Percentiles rank a stretch among this genome's conserved stretches.
Evolutionary conservation across 192 early-diverging fungal genomes (phyloP).

Genomic region (Chytriomyces sp.): DNA sequence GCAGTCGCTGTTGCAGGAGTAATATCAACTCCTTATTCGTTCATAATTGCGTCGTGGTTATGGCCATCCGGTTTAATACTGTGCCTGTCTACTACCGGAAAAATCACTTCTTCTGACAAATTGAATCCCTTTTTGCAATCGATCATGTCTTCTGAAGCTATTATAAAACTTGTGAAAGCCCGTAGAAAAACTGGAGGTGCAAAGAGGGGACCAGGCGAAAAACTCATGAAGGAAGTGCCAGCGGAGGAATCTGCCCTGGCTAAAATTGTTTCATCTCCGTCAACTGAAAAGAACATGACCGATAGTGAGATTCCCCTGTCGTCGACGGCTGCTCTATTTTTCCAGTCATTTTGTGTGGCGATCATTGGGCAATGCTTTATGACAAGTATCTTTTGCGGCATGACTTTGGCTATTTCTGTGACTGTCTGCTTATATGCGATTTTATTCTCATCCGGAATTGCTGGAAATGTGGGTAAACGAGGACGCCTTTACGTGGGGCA

Average conservation of each 20-base stretch:
- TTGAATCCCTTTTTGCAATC: slow-evolving; percentile 8
- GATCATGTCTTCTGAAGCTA: neutral
- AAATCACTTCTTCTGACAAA: neutral
- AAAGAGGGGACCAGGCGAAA: neutral
- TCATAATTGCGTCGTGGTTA: slow-evolving; percentile 3
- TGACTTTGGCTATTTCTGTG: neutral
- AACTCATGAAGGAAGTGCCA: neutral
- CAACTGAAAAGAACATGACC: neutral
- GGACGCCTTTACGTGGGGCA: neutral
- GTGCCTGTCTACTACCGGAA: slow-evolving; percentile 15
- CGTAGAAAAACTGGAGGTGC: neutral
- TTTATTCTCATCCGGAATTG: neutral
- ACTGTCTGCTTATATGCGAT: slow-evolving; percentile 5
- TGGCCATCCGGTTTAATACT: neutral
- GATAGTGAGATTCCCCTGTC: neutral
- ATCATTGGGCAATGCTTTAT: neutral
- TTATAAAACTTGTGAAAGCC: neutral
- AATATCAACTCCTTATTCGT: slow-evolving; percentile 9
- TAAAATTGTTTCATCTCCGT: neutral
- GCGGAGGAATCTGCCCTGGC: neutral
- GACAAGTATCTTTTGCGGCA: slow-evolving; percentile 8
- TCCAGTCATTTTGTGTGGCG: neutral
- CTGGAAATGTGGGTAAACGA: slow-evolving; percentile 9
- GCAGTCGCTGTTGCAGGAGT: neutral
- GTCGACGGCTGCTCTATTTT: neutral